Evolutionary conservation across 192 early-diverging fungal genomes (phyloP), one percentile per base, ranked within the genome.

Genomic region (Coemansia sp.): DNA sequence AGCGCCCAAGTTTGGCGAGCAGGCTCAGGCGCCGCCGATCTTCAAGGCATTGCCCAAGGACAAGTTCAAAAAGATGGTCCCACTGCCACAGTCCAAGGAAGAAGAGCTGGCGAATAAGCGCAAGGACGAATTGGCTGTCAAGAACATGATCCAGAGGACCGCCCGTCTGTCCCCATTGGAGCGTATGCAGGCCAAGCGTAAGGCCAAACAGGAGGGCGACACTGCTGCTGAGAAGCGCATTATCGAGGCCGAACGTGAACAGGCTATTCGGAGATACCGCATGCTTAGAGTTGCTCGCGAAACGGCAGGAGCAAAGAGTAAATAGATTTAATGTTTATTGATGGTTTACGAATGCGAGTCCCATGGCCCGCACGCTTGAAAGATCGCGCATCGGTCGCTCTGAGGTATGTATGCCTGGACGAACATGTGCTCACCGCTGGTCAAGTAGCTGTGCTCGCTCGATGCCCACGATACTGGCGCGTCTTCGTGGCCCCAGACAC

Each of bases 401-500:
- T 33, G 11, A 1, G 62, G 66, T 6, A 38, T 39, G 26, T 70
- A 73, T 33, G 63, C 59, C 35, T 82, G 75, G 6, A 75, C 80
- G 43, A 70, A 84, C 62, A 78, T 67, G 62, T 84, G 68, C 30
- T 78, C 76, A 57, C 81, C 81, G 57, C 76, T 84, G 0, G 42
- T 35, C 50, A 73, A 23, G 55, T 57, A 77, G 3, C 60, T 58
- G 37, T 84, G 81, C 63, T 84, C 81, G 62, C 46, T 62, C 19
- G 39, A 32, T 0, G 47, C 59, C 76, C 75, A 78, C 17, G 81
- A 84, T 10, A 78, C 50, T 0, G 81, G 81, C 0, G 76, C 73
- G 49, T 84, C 76, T 26, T 84, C 81, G 58, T 71, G 64, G 38
- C 81, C 81, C 81, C 81, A 84, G 46, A 78, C 81, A 38, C 76